Evolutionary conservation across 371 early-diverging fungal species (phyloP), one percentile per base, ranked within the genome.

Genomic region (Rhizopus arrhizus): DNA sequence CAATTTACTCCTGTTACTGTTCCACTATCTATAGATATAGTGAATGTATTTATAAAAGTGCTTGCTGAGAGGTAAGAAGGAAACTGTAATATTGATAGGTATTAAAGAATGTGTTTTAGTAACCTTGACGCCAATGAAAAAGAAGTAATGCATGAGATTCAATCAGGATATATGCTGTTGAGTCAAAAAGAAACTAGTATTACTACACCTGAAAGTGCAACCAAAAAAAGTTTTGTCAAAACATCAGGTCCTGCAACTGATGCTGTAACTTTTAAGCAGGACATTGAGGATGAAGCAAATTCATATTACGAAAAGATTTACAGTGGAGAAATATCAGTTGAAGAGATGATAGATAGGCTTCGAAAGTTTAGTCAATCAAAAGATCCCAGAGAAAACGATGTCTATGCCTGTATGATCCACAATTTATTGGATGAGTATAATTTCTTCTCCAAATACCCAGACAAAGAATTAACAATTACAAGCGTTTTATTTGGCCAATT

Each of bases 391-490:
- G 92, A 94, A 47, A 87, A 85, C 68, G 89, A 92, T 34, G 74
- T 91, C 9, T 94, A 82, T 72, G 85, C 83, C 10, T 92, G 90
- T 70, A 92, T 94, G 87, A 86, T 93, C 35, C 89, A 90, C 70
- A 89, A 89, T 54, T 76, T 94, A 11, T 89, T 98, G 68, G 98
- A 97, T 61, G 98, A 98, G 70, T 96, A 93, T 72, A 86, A 89
- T 42, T 97, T 93, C 66, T 95, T 97, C 59, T 81, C 90, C 7
- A 89, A 92, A 65, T 98, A 97, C 70, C 98, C 97, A 2, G 96
- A 95, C 43, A 90, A 90, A 64, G 92, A 95, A 69, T 80, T 97
- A n/a, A 74, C 86, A 3, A 86, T 95, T 31, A 95, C 98, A 0
- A 90, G 91, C 54, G 83, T 85, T 29, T 80, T 98, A 36, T 94